Conservation (phyloP, 129 eudicot genomes). For the Pulicaria dysenterica region DNA sequence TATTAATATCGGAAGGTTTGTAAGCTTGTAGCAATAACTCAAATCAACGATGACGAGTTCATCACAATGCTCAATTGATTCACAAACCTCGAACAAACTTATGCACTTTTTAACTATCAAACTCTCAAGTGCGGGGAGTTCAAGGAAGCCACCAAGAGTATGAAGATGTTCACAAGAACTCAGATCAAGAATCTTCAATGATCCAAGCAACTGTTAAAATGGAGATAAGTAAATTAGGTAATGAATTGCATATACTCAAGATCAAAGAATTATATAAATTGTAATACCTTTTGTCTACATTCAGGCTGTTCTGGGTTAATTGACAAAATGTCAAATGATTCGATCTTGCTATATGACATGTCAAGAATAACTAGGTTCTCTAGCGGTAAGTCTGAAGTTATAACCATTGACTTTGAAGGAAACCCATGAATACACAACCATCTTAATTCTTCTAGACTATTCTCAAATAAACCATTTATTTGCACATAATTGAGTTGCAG, state of each 20-base stretch:
- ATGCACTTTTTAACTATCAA: neutral
- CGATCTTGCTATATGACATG: neutral
- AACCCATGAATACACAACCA: constrained; percentile 1
- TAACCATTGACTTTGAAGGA: neutral
- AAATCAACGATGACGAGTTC: neutral
- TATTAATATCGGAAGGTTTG: neutral
- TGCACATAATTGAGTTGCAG: constrained; percentile 14
- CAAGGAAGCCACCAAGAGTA: neutral
- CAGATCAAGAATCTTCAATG: constrained; percentile 3
- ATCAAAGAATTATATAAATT: too few relatives aligned
- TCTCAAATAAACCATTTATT: neutral
- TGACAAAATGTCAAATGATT: neutral
- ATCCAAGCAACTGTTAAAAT: neutral
- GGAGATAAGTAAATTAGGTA: neutral
- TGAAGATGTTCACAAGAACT: neutral
- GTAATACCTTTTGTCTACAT: too few relatives aligned
- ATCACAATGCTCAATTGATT: neutral
- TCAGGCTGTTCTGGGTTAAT: neutral
- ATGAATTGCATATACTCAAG: neutral
- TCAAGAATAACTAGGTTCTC: neutral
- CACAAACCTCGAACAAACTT: neutral
- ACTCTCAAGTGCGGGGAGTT: neutral
- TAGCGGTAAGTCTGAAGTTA: neutral
- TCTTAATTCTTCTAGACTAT: neutral
- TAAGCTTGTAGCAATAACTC: neutral